Conservation (phyloP, 1,139 yeast species). For the Pichia cactophila region DNA sequence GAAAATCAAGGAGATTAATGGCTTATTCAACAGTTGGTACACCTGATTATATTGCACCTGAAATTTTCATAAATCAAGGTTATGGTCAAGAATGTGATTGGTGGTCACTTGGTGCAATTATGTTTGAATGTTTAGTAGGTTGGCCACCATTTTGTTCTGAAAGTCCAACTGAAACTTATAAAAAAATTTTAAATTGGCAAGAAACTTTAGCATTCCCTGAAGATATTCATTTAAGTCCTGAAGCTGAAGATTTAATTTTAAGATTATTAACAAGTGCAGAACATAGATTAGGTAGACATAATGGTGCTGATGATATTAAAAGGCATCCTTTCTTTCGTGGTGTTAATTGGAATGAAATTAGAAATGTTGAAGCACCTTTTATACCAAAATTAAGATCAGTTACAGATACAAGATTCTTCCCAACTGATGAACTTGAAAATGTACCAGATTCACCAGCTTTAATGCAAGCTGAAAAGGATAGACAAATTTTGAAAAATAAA, state of each 20-base stretch:
- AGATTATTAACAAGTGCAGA: slow-evolving; percentile 78
- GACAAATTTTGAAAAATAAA: slow-evolving; percentile 34
- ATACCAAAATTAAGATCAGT: slow-evolving; percentile 78
- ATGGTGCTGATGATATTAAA: slow-evolving; percentile 92
- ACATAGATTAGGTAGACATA: slow-evolving; percentile 79
- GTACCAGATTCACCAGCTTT: slow-evolving; percentile 91
- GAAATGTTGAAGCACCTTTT: slow-evolving; percentile 93
- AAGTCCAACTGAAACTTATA: slow-evolving; percentile 96
- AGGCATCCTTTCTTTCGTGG: slow-evolving; percentile 91
- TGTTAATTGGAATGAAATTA: slow-evolving; percentile 91
- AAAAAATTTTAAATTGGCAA: slow-evolving; percentile 92
- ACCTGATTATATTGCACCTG: slow-evolving; percentile 98
- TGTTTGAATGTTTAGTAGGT: slow-evolving; percentile 97
- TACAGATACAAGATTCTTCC: slow-evolving; percentile 96
- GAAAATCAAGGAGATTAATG: slow-evolving; percentile 92
- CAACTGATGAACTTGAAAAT: slow-evolving; percentile 92
- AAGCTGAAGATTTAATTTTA: slow-evolving; percentile 86
- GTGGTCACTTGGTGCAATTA: slow-evolving; percentile 99
- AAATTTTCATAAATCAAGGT: slow-evolving; percentile 92
- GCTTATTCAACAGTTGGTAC: slow-evolving; percentile 99
- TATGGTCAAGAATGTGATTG: slow-evolving; percentile 99
- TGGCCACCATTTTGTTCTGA: slow-evolving; percentile 99
- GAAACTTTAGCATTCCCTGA: slow-evolving; percentile 92
- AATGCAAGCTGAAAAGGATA: slow-evolving; percentile 59
- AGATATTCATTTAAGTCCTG: slow-evolving; percentile 88